phyloP scores from a whole-genome alignment of 371 early-diverging fungal genomes.

The Dichotomocladium elegans region DNA sequence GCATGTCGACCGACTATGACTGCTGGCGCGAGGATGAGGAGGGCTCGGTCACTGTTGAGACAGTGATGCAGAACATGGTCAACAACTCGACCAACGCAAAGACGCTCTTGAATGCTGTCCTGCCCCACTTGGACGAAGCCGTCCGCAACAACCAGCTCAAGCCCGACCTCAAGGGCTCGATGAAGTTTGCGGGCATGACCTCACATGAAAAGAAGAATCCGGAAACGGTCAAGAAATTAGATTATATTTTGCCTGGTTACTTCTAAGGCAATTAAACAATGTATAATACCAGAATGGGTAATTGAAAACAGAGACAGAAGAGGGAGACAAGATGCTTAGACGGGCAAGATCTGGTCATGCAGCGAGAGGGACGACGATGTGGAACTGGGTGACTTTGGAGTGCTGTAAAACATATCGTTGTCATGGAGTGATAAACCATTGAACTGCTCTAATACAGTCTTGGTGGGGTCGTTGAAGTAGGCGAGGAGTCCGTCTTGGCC shows the following conservation, averaged over 20 bases:
- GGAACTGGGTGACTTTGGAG: not conserved
- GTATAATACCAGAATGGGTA: too few species aligned
- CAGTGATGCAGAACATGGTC: slow-evolving; percentile 88
- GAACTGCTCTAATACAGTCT: not conserved
- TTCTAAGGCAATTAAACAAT: slow-evolving; percentile 34
- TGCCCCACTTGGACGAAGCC: slow-evolving; percentile 72
- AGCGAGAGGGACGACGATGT: not conserved
- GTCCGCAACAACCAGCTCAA: slow-evolving; percentile 41
- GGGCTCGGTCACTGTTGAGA: slow-evolving; percentile 89
- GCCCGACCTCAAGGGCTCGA: slow-evolving; percentile 66
- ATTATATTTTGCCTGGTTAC: slow-evolving; percentile 82
- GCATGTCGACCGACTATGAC: slow-evolving; percentile 99
- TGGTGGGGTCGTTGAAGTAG: not conserved
- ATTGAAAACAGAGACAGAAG: too few species aligned
- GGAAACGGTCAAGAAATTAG: slow-evolving; percentile 69
- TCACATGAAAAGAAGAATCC: slow-evolving; percentile 66
- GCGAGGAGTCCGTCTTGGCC: not conserved
- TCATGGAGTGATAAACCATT: not conserved
- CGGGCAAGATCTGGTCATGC: not conserved
- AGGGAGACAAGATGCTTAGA: not conserved
- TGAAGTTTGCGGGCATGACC: slow-evolving; percentile 77
- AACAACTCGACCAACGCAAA: slow-evolving; percentile 85
- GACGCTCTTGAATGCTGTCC: slow-evolving; percentile 68
- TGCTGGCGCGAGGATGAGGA: slow-evolving; percentile 89
- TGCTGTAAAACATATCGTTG: not conserved